These are phyloP conservation scores for Rhizopus microsporus DNA, from an alignment of 371 early-diverging fungal genomes.

Conservation along the genomic window DNA sequence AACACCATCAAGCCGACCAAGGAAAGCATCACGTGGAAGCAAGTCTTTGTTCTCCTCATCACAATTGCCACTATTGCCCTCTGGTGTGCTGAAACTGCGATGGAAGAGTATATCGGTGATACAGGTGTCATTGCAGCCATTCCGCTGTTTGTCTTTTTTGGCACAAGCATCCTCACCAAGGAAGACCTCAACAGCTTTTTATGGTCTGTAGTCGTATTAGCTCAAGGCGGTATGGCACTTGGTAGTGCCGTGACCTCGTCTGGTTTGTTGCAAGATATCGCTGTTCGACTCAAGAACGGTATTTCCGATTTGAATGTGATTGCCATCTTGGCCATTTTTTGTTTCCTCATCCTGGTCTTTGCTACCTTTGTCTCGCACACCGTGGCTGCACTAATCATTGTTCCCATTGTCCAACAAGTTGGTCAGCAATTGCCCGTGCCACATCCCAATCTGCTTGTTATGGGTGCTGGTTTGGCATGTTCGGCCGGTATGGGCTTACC, in stretches of 20 bases:
- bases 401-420: constrained; percentile 82
- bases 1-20: constrained; percentile 53
- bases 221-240: constrained; percentile 94
- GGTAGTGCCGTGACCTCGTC: constrained; percentile 88
- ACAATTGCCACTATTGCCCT: constrained; percentile 72
- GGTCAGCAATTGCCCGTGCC: constrained; percentile 73
- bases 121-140: constrained; percentile 92
- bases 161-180: constrained; percentile 85
- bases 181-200: constrained; percentile 93
- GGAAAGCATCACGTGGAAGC: constrained; percentile 51
- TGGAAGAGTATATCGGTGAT: constrained; percentile 83
- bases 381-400: constrained; percentile 83
- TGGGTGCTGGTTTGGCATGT: constrained; percentile 61
- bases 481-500: constrained; percentile 69
- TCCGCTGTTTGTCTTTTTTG: constrained; percentile 89
- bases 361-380: constrained; percentile 96
- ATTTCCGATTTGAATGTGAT: constrained; percentile 66
- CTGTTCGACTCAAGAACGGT: constrained; percentile 63
- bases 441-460: constrained; percentile 85
- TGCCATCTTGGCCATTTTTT: constrained; percentile 66
- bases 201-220: constrained; percentile 93
- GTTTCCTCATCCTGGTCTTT: constrained; percentile 69
- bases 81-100: constrained; percentile 83
- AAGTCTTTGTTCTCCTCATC: constrained; percentile 61
- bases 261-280: constrained; percentile 80